These are phyloP conservation scores for Cercis canadensis DNA, from an alignment of 306 rosid genomes.

Conservation along the genomic window DNA sequence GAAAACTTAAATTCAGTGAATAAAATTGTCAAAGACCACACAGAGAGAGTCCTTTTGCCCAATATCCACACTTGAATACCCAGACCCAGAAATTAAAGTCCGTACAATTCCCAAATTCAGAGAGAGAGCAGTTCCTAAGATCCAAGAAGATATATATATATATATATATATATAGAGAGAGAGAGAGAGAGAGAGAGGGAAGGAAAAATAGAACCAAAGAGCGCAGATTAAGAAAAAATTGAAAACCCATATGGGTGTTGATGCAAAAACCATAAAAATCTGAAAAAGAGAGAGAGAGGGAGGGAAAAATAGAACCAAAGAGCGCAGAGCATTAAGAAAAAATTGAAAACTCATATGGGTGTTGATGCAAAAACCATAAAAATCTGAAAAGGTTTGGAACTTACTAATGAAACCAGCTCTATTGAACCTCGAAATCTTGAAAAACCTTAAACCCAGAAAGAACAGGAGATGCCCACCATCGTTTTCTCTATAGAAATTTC, in stretches of 20 bases:
- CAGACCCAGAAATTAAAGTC: background rate
- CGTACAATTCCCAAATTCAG: conserved; percentile 4
- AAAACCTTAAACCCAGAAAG: conserved; percentile 17
- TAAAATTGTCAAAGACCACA: background rate
- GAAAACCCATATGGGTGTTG: too few species aligned
- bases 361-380: background rate
- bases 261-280: too few species aligned
- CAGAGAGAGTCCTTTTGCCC: background rate
- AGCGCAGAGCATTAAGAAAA: background rate
- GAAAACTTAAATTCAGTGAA: conserved; percentile 15
- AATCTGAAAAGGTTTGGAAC: conserved; percentile 20
- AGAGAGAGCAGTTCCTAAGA: conserved; percentile 13
- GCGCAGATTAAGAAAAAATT: too few species aligned
- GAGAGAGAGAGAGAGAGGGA: too few species aligned
- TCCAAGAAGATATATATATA: background rate
- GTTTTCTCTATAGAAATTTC: conserved; percentile 9
- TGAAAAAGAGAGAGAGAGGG: too few species aligned
- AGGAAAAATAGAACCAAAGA: too few species aligned
- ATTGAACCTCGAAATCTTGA: conserved; percentile 18
- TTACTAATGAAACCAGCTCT: conserved; percentile 22
- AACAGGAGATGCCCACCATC: background rate
- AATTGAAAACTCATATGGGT: conserved; percentile 18
- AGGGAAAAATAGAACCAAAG: too few species aligned
- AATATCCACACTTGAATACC: background rate
- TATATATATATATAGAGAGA: too few species aligned